Evolutionary conservation across 805 yeast species (phyloP).

Genomic region (Helenozyma baotianmanensis): DNA sequence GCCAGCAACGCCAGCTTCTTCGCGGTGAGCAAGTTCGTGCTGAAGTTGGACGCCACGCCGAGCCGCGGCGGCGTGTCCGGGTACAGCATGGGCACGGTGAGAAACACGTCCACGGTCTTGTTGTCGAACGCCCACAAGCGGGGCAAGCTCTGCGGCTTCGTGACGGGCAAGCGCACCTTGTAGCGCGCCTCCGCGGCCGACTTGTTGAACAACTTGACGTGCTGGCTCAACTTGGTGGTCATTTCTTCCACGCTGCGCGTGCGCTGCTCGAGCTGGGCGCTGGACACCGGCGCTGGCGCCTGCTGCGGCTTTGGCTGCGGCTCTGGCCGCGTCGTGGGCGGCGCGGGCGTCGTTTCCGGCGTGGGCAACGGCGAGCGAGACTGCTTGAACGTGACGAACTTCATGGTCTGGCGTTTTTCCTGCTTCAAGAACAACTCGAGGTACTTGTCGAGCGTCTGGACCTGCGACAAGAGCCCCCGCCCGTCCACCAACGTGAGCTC

Average conservation of each 20-base stretch:
- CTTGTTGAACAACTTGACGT: constrained; percentile 24
- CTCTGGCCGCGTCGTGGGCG: background rate
- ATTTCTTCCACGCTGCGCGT: constrained; percentile 19
- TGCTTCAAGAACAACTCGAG: constrained; percentile 55
- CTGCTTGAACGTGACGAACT: constrained; percentile 43
- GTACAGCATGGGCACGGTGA: constrained; percentile 30
- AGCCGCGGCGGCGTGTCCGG: constrained; percentile 24
- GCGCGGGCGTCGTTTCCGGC: constrained; percentile 1
- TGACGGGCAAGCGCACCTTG: constrained; percentile 30
- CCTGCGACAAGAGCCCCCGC: constrained; percentile 49
- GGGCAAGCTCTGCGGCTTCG: constrained; percentile 17
- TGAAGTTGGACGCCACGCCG: constrained; percentile 27
- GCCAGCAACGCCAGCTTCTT: constrained; percentile 12
- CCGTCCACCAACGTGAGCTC: constrained; percentile 38
- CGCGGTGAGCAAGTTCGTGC: constrained; percentile 25
- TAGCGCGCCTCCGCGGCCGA: constrained; percentile 23
- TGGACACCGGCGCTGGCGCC: constrained; percentile 1
- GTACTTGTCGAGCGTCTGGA: constrained; percentile 51
- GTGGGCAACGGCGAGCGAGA: constrained; percentile 1
- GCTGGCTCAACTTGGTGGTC: constrained; percentile 21
- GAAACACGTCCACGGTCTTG: constrained; percentile 24
- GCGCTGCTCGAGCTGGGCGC: background rate
- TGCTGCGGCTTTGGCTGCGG: constrained; percentile 1
- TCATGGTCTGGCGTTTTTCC: constrained; percentile 59
- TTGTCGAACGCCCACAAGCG: constrained; percentile 23